Evolutionary conservation across 2,329 filamentous ascomycete species (phyloP).

Genomic region (Colletotrichum shisoi): DNA sequence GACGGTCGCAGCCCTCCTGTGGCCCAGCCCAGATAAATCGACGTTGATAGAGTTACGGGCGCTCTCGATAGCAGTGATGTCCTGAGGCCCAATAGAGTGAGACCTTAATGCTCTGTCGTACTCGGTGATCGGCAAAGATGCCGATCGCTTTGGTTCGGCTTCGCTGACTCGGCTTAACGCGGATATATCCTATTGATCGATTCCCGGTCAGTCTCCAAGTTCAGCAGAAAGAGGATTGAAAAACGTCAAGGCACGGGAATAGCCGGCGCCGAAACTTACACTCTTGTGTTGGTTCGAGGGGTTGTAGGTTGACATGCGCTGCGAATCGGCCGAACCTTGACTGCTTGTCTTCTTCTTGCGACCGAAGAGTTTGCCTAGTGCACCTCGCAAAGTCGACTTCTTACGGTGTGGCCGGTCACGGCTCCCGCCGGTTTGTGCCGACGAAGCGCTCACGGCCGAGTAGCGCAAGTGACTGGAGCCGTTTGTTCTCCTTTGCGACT

Average conservation of each 20-base stretch:
- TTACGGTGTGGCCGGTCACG: slow-evolving; percentile 58
- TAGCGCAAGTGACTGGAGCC: slow-evolving; percentile 56
- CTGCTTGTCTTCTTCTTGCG: slow-evolving; percentile 61
- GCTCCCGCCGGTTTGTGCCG: slow-evolving; percentile 47
- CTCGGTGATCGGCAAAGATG: slow-evolving; percentile 67
- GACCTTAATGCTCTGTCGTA: slow-evolving; percentile 68
- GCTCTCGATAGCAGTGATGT: slow-evolving; percentile 62
- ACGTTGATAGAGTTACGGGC: slow-evolving; percentile 62
- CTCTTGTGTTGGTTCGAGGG: slow-evolving; percentile 56
- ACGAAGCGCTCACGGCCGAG: slow-evolving; percentile 58
- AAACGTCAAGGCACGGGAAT: slow-evolving; percentile 28
- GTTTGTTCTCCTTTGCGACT: slow-evolving; percentile 48
- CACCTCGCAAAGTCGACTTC: slow-evolving; percentile 65
- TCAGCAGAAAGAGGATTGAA: neutral
- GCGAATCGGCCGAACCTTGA: slow-evolving; percentile 45
- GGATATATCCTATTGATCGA: slow-evolving; percentile 50
- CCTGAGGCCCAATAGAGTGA: slow-evolving; percentile 66
- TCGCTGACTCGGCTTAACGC: slow-evolving; percentile 49
- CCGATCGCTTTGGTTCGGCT: slow-evolving; percentile 61
- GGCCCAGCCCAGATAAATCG: slow-evolving; percentile 52
- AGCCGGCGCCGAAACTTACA: slow-evolving; percentile 52
- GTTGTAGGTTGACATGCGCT: slow-evolving; percentile 43
- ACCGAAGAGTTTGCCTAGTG: slow-evolving; percentile 66
- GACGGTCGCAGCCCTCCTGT: slow-evolving; percentile 54
- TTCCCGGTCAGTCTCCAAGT: slow-evolving; percentile 6